phyloP scores from a whole-genome alignment of 371 early-diverging fungal genomes.

The Apophysomyces sp. region DNA sequence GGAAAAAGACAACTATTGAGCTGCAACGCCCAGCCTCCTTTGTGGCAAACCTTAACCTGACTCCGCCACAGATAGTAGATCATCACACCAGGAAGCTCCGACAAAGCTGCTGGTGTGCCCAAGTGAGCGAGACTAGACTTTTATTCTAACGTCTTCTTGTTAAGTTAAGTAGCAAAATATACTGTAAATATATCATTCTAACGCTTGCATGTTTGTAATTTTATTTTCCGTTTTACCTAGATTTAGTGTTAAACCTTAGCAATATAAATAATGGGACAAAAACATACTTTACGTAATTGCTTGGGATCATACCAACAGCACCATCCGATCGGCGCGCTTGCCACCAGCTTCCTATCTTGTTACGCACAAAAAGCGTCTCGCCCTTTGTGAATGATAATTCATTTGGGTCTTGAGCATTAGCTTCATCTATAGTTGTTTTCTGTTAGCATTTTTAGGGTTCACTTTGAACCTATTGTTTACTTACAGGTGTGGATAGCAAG shows the following conservation, averaged over 20 bases:
- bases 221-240: too few species aligned
- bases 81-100: too few species aligned
- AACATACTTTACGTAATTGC: slow-evolving; percentile 69
- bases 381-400: slow-evolving; percentile 88
- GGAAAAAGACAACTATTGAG: neutral
- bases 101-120: too few species aligned
- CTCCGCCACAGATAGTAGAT: neutral
- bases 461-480: slow-evolving; percentile 2
- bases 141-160: too few species aligned
- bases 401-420: slow-evolving; percentile 84
- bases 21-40: neutral
- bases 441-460: neutral
- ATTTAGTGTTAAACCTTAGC: too few species aligned
- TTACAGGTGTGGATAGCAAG: slow-evolving; percentile 43
- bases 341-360: slow-evolving; percentile 96
- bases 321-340: slow-evolving; percentile 85
- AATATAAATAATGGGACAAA: neutral
- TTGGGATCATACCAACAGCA: slow-evolving; percentile 86
- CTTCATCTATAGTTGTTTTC: slow-evolving; percentile 49
- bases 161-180: too few species aligned
- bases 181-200: too few species aligned
- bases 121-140: too few species aligned
- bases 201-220: too few species aligned
- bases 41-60: neutral
- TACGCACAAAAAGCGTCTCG: slow-evolving; percentile 79